Conservation (phyloP, 2,329 filamentous ascomycete species). For the Chaetomium globosum region DNA sequence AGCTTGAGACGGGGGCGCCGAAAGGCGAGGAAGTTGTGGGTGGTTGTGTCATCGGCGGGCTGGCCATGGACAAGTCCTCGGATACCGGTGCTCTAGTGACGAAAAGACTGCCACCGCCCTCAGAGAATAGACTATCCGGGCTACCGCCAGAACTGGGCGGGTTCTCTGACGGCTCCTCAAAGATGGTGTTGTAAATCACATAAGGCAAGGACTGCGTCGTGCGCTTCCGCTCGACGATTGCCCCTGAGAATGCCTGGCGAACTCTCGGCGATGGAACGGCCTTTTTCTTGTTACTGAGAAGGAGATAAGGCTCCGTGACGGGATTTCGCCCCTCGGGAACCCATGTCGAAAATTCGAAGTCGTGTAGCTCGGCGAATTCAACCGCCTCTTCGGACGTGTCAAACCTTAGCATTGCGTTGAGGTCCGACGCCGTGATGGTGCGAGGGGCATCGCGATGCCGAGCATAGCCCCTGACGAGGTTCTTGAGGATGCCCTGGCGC, state of each 20-base stretch:
- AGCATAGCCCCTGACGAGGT: slow-evolving; percentile 58
- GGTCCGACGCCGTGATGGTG: slow-evolving; percentile 59
- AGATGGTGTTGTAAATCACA: slow-evolving; percentile 60
- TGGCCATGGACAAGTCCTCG: slow-evolving; percentile 7
- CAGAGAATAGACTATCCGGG: slow-evolving; percentile 35
- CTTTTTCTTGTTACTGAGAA: slow-evolving; percentile 51
- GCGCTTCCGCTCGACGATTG: slow-evolving; percentile 64
- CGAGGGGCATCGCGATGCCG: slow-evolving; percentile 60
- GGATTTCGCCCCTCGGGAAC: slow-evolving; percentile 37
- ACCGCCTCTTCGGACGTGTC: slow-evolving; percentile 69
- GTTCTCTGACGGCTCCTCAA: slow-evolving; percentile 42
- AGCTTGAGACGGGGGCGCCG: background rate
- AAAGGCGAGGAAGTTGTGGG: slow-evolving; percentile 6
- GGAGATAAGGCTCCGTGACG: slow-evolving; percentile 43
- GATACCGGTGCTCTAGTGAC: slow-evolving; percentile 30
- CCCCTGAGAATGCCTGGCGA: slow-evolving; percentile 58
- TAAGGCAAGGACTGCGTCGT: slow-evolving; percentile 54
- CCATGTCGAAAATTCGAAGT: slow-evolving; percentile 54
- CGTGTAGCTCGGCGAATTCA: slow-evolving; percentile 63
- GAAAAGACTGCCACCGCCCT: slow-evolving; percentile 32
- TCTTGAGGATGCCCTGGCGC: slow-evolving; percentile 60
- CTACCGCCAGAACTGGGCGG: slow-evolving; percentile 23
- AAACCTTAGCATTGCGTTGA: slow-evolving; percentile 65
- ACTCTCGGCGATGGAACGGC: slow-evolving; percentile 54
- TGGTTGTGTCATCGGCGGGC: background rate